phyloP scores from a whole-genome alignment of 164 flowering plant genomes.

The Stephania yunnanensis region DNA sequence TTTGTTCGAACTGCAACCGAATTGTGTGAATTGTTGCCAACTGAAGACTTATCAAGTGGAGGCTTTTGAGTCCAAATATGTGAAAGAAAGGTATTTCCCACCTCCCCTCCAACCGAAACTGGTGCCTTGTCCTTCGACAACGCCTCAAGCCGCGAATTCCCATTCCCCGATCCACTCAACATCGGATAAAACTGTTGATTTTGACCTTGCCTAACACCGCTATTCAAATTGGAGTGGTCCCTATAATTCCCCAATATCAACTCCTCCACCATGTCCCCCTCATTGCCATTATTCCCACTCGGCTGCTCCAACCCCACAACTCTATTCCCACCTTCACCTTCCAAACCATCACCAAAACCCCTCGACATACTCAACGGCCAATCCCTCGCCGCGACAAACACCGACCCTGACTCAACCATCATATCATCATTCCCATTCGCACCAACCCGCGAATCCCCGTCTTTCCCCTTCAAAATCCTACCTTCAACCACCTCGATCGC shows the following conservation, averaged over 20 bases:
- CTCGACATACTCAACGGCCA: conserved; percentile 32
- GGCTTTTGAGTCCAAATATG: conserved; percentile 28
- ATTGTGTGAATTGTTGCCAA: conserved; percentile 20
- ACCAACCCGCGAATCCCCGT: not conserved
- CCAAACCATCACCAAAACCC: conserved; percentile 30
- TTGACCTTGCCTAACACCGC: conserved; percentile 29
- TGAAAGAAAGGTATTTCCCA: conserved; percentile 20
- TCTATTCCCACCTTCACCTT: conserved; percentile 31
- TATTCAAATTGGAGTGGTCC: conserved; percentile 22
- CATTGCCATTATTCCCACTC: conserved; percentile 24
- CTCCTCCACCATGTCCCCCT: conserved; percentile 55
- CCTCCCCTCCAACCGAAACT: conserved; percentile 22
- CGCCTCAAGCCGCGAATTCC: conserved; percentile 22
- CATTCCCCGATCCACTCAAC: conserved; percentile 41
- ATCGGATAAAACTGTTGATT: conserved; percentile 48
- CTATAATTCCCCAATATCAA: conserved; percentile 40
- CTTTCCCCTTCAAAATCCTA: conserved; percentile 25
- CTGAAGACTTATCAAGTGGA: conserved; percentile 9
- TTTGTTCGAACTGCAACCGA: conserved; percentile 50
- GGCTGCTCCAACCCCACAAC: conserved; percentile 23
- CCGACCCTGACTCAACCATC: conserved; percentile 27
- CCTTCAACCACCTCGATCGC: conserved; percentile 23
- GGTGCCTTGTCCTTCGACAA: conserved; percentile 23
- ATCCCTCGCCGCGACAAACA: conserved; percentile 29
- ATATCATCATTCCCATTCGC: not conserved